phyloP scores from a whole-genome alignment of 768 basidiomycete species.

The Calocera viscosa region DNA sequence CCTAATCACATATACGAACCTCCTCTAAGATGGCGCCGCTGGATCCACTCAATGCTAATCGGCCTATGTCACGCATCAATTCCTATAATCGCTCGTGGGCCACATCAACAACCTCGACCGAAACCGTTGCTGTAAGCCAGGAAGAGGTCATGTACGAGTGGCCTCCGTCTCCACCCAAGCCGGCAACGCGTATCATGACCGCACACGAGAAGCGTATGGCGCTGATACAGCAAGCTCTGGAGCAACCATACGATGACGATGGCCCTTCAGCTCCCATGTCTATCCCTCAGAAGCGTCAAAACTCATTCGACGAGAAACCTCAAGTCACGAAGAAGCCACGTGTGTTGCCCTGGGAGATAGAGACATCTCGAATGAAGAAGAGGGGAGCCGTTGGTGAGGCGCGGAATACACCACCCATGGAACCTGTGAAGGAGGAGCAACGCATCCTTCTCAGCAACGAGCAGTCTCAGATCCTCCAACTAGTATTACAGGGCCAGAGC shows the following conservation, averaged over 20 bases:
- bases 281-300: background rate
- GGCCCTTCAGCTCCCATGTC: background rate
- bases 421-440: slow-evolving; percentile 18
- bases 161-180: background rate
- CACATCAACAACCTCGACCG: background rate
- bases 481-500: slow-evolving; percentile 61
- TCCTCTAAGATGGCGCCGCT: background rate
- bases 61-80: background rate
- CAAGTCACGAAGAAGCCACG: background rate
- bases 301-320: slow-evolving; percentile 1
- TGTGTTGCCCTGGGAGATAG: background rate
- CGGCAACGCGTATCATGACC: background rate
- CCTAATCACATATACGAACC: background rate
- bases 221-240: background rate
- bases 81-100: background rate
- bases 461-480: slow-evolving; percentile 67
- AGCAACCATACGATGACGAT: background rate
- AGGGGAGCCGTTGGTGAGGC: background rate
- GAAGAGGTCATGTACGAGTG: background rate
- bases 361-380: background rate
- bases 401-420: background rate
- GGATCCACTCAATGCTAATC: background rate
- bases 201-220: slow-evolving; percentile 2
- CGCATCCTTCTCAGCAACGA: slow-evolving; percentile 65
- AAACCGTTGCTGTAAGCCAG: background rate